phyloP scores from a whole-genome alignment of 2,329 filamentous ascomycete genomes.

The Phialophora tarda region DNA sequence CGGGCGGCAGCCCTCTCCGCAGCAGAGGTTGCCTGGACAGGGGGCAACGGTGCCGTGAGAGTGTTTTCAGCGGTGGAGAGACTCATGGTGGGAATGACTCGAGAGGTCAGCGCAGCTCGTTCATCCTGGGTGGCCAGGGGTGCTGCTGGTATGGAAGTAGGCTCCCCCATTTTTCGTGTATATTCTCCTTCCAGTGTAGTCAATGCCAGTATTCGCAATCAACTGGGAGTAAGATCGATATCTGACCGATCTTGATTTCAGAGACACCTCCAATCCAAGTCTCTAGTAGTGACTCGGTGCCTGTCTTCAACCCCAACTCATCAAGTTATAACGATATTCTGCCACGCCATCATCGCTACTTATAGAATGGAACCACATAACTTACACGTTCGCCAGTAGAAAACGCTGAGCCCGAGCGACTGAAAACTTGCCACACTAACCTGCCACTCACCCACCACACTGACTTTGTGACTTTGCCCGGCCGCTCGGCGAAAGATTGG shows the following conservation, averaged over 20 bases:
- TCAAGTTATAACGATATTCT: background rate
- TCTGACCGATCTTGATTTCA: background rate
- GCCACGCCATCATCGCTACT: background rate
- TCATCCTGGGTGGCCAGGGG: conserved; percentile 33
- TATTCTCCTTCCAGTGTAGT: background rate
- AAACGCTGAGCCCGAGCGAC: background rate
- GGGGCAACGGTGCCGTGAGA: conserved; percentile 42
- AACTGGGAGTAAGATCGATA: background rate
- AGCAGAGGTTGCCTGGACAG: conserved; percentile 37
- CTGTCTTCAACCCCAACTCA: background rate
- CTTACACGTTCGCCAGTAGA: background rate
- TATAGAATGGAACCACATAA: background rate
- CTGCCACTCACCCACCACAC: too few relatives aligned
- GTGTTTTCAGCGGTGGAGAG: conserved; percentile 37
- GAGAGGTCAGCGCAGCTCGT: conserved; percentile 35
- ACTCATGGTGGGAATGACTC: conserved; percentile 39
- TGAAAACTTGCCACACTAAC: background rate
- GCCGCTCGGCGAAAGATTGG: conserved; percentile 22
- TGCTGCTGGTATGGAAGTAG: conserved; percentile 15
- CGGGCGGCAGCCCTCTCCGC: conserved; percentile 42
- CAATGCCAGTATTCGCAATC: background rate
- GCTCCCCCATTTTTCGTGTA: conserved; percentile 26
- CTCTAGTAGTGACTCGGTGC: background rate
- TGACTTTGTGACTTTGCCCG: background rate
- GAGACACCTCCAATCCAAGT: background rate